These are phyloP conservation scores for Alopecurus myosuroides DNA, from an alignment of 176 grass and related monocot species.

Conservation along the genomic window DNA sequence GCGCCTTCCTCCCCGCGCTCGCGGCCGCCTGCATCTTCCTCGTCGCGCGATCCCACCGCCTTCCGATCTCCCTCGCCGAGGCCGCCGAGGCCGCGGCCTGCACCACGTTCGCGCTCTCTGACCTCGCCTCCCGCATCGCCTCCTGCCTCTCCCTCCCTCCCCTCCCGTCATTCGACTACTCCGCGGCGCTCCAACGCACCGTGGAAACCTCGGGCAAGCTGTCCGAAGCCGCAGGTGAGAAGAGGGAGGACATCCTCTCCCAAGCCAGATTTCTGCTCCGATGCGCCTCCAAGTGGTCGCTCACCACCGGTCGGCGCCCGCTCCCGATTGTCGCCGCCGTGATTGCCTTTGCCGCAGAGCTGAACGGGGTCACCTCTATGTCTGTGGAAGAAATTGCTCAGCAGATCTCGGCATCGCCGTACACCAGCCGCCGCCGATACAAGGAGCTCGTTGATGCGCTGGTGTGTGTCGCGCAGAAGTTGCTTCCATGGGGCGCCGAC, in stretches of 20 bases:
- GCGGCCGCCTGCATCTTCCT: slow-evolving; percentile 37
- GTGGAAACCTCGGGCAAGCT: slow-evolving; percentile 24
- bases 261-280: slow-evolving; percentile 52
- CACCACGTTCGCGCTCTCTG: slow-evolving; percentile 13
- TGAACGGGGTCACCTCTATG: slow-evolving; percentile 15
- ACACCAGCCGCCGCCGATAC: slow-evolving; percentile 37
- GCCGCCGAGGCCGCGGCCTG: slow-evolving; percentile 28
- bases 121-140: slow-evolving; percentile 40
- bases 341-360: slow-evolving; percentile 32
- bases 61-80: slow-evolving; percentile 49
- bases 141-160: slow-evolving; percentile 37
- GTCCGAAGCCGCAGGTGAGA: slow-evolving; percentile 5
- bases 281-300: slow-evolving; percentile 62
- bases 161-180: slow-evolving; percentile 39
- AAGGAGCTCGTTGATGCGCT: slow-evolving; percentile 42
- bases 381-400: slow-evolving; percentile 44
- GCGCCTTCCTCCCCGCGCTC: slow-evolving; percentile 39
- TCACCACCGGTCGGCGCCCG: slow-evolving; percentile 58
- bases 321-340: slow-evolving; percentile 46
- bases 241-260: slow-evolving; percentile 31
- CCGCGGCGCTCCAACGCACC: slow-evolving; percentile 27
- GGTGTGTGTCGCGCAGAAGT: slow-evolving; percentile 33
- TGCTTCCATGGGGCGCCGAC: slow-evolving; percentile 58
- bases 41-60: slow-evolving; percentile 44
- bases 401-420: slow-evolving; percentile 32